phyloP scores from a whole-genome alignment of 352 stramenopile species.

The Thalassiosira mediterranea region DNA sequence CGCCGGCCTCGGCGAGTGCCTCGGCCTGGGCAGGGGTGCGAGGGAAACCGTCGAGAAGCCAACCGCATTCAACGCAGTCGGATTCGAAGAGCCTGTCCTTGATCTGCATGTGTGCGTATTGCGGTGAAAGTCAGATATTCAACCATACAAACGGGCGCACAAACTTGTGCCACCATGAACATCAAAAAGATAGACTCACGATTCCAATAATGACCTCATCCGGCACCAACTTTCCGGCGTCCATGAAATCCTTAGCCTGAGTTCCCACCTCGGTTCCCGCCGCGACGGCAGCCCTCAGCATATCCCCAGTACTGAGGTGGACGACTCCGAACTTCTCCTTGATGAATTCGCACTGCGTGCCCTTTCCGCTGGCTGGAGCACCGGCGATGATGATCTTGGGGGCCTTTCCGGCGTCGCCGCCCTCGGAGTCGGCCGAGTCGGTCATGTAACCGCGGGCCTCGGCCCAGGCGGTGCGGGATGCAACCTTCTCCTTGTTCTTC shows the following conservation, averaged over 20 bases:
- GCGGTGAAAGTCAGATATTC: no score
- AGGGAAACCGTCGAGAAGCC: constrained; percentile 99
- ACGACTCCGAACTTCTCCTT: constrained; percentile 96
- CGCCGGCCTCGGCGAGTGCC: constrained; percentile 90
- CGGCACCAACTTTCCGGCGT: constrained; percentile 87
- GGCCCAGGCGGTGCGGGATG: constrained; percentile 69
- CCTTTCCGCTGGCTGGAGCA: constrained; percentile 96
- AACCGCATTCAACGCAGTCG: constrained; percentile 97
- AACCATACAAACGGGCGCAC: no score
- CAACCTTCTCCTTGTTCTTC: constrained; percentile 64
- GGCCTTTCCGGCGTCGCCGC: constrained; percentile 25
- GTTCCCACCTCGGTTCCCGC: constrained; percentile 96
- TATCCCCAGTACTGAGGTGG: constrained; percentile 98
- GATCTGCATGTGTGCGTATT: no score
- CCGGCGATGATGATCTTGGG: constrained; percentile 74
- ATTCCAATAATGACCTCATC: constrained; percentile 99
- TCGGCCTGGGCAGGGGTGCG: constrained; percentile 95
- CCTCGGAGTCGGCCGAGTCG: constrained; percentile 11
- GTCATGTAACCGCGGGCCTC: constrained; percentile 57
- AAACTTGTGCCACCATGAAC: no score
- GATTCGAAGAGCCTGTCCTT: constrained; percentile 96
- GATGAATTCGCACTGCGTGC: constrained; percentile 97
- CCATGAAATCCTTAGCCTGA: constrained; percentile 98
- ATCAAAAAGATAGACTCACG: no score
- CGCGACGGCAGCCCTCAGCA: constrained; percentile 96